phyloP scores from a whole-genome alignment of 768 basidiomycete genomes.

The Naganishia vishniacii region DNA sequence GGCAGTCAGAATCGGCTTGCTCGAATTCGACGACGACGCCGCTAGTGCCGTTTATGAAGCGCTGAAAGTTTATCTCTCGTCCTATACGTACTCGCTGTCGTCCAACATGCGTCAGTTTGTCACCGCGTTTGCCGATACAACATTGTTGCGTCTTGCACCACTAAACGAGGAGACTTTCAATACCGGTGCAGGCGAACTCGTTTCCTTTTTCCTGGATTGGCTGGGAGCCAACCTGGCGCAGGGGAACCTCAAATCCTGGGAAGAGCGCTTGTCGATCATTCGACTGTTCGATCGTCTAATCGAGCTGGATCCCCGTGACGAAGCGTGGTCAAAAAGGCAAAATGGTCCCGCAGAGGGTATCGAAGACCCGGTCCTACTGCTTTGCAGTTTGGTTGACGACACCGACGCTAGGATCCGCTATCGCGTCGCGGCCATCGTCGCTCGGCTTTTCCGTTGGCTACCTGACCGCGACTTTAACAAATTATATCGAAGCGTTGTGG shows the following conservation, averaged over 20 bases:
- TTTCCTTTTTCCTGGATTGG: constrained; percentile 19
- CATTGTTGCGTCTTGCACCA: constrained; percentile 1
- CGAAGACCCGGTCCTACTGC: not conserved
- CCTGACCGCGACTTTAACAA: not conserved
- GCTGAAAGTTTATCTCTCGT: constrained; percentile 3
- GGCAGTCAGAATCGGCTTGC: not conserved
- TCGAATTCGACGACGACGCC: constrained; percentile 12
- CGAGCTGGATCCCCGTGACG: constrained; percentile 5
- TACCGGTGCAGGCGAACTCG: not conserved
- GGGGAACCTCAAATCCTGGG: constrained; percentile 18
- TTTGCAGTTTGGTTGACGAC: constrained; percentile 20
- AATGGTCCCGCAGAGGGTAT: not conserved
- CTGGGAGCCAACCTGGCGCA: not conserved
- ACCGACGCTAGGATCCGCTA: constrained; percentile 24
- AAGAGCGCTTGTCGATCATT: constrained; percentile 12
- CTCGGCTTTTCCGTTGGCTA: constrained; percentile 20
- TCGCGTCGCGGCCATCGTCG: constrained; percentile 17
- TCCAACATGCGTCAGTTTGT: constrained; percentile 11
- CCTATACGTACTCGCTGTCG: constrained; percentile 14
- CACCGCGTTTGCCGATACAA: not conserved
- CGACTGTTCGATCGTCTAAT: constrained; percentile 9
- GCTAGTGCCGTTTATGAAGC: constrained; percentile 5
- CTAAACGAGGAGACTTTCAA: not conserved
- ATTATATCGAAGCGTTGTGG: not conserved
- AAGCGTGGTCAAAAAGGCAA: constrained; percentile 3